phyloP scores from a whole-genome alignment of 805 yeast genomes.

The Saccharomyces kudriavzevii region DNA sequence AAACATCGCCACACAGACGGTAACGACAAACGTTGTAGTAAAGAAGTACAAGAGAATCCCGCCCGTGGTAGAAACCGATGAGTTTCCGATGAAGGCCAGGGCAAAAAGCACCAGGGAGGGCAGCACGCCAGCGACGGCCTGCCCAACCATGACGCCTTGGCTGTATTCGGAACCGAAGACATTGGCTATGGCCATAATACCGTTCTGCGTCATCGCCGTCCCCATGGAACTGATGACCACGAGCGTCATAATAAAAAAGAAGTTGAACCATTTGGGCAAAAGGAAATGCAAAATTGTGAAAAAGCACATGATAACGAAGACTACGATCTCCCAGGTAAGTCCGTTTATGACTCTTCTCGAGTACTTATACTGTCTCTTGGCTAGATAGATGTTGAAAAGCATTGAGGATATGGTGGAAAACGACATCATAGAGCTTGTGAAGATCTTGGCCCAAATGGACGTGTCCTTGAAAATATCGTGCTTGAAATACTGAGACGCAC shows the following conservation, averaged over 20 bases:
- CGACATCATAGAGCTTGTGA: constrained; percentile 83
- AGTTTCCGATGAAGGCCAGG: constrained; percentile 47
- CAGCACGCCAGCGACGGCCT: constrained; percentile 86
- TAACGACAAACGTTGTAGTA: constrained; percentile 25
- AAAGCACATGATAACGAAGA: constrained; percentile 50
- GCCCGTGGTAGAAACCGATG: constrained; percentile 11
- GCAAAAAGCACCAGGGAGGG: constrained; percentile 53
- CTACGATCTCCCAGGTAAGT: constrained; percentile 44
- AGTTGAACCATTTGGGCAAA: constrained; percentile 17
- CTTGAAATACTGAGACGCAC: constrained; percentile 76
- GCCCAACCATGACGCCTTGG: constrained; percentile 91
- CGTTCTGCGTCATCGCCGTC: constrained; percentile 80
- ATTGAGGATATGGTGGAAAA: constrained; percentile 67
- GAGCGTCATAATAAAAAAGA: constrained; percentile 51
- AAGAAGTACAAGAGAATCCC: constrained; percentile 33
- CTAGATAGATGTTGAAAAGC: constrained; percentile 48
- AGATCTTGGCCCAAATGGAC: constrained; percentile 46
- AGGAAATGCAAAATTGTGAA: constrained; percentile 16
- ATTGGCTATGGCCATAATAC: constrained; percentile 79
- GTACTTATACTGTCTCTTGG: constrained; percentile 56
- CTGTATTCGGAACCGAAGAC: constrained; percentile 69
- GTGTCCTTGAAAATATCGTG: constrained; percentile 44
- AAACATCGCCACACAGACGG: constrained; percentile 18
- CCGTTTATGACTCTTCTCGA: constrained; percentile 53
- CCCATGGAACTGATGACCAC: constrained; percentile 65